A percentile compares a stretch with the other conserved stretches of the same genome.
These are phyloP conservation scores for Zygosaccharomyces pseudobailii DNA, from an alignment of 1,139 yeast genomes.

Conservation along the genomic window DNA sequence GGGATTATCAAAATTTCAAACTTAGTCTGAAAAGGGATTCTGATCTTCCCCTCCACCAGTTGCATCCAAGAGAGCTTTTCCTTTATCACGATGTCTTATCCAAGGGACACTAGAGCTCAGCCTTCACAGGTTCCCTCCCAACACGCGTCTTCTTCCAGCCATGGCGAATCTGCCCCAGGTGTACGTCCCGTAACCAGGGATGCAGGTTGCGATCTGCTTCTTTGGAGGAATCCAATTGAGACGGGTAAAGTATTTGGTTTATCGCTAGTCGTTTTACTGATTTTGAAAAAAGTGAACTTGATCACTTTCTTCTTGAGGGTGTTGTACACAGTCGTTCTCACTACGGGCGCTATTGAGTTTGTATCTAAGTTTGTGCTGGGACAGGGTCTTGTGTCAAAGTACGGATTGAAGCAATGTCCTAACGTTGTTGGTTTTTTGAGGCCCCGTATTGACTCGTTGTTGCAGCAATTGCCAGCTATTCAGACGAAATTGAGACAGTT, in stretches of 20 bases:
- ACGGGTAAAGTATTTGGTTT: slow-evolving; percentile 77
- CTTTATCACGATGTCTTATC: background rate
- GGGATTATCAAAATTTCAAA: background rate
- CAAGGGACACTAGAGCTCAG: background rate
- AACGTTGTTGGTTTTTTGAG: slow-evolving; percentile 40
- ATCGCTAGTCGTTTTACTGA: slow-evolving; percentile 51
- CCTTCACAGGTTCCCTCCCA: background rate
- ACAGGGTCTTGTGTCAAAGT: slow-evolving; percentile 62
- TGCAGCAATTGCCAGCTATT: slow-evolving; percentile 29
- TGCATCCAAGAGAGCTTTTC: background rate
- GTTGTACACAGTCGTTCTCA: slow-evolving; percentile 35
- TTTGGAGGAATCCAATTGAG: slow-evolving; percentile 78
- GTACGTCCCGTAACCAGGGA: background rate
- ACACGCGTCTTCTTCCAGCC: background rate
- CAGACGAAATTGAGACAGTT: slow-evolving; percentile 31
- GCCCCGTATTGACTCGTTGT: slow-evolving; percentile 39
- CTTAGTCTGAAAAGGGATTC: background rate
- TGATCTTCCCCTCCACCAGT: background rate
- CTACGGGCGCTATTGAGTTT: slow-evolving; percentile 67
- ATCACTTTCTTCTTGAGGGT: slow-evolving; percentile 61
- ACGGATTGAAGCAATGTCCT: slow-evolving; percentile 33
- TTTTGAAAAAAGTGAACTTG: slow-evolving; percentile 66
- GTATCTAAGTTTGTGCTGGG: slow-evolving; percentile 63
- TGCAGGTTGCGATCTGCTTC: slow-evolving; percentile 44
- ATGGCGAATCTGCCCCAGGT: background rate